These are phyloP conservation scores for Ceratobasidium papillatum DNA, from an alignment of 1,284 basidiomycete genomes.

Conservation along the genomic window DNA sequence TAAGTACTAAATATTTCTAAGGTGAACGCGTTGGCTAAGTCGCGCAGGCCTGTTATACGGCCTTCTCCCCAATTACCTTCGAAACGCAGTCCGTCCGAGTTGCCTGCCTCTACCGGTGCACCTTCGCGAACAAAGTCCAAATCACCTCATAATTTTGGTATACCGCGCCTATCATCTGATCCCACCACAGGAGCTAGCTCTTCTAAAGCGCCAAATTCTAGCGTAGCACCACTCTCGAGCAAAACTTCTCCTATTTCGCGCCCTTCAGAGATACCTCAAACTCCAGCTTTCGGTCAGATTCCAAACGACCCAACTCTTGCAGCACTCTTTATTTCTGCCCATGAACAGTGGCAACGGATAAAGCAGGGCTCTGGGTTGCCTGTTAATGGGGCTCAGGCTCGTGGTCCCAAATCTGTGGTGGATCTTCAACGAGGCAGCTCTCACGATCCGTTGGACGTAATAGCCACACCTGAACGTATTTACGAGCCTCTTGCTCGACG, in stretches of 20 bases:
- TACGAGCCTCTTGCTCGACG: slow-evolving; percentile 27
- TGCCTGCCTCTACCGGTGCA: background rate
- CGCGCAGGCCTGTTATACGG: background rate
- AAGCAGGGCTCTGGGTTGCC: slow-evolving; percentile 4
- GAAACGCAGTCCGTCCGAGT: background rate
- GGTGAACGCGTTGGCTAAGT: background rate
- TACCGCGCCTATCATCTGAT: background rate
- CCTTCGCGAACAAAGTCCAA: slow-evolving; percentile 5
- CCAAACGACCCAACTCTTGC: slow-evolving; percentile 1
- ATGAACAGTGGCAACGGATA: slow-evolving; percentile 20
- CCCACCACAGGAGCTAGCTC: background rate
- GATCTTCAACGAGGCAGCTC: background rate
- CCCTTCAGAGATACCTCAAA: background rate
- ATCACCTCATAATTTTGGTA: background rate
- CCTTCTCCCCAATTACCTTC: background rate
- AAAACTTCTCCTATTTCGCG: background rate
- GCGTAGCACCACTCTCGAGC: background rate
- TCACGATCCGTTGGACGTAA: slow-evolving; percentile 9
- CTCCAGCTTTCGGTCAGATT: slow-evolving; percentile 1
- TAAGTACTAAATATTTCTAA: background rate
- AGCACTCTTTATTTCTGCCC: slow-evolving; percentile 7
- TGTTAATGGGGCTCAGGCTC: background rate
- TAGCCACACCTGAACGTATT: slow-evolving; percentile 3
- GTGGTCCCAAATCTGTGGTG: background rate
- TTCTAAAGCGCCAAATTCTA: background rate